Percentiles rank a stretch among this genome's conserved stretches.
Conservation (phyloP, 805 yeast genomes). For the Barnettozyma sucrosica region DNA sequence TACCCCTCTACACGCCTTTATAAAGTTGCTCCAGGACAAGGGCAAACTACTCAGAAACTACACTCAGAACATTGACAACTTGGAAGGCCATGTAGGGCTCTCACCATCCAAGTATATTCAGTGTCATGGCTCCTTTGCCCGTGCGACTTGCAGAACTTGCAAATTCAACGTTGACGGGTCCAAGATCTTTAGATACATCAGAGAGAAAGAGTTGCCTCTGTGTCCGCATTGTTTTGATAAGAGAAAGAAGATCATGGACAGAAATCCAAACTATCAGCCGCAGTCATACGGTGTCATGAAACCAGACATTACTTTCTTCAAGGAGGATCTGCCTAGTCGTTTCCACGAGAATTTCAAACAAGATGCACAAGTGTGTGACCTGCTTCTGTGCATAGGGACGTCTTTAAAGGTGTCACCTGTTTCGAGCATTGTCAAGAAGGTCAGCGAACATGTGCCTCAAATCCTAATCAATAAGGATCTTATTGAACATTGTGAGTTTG, state of each 20-base stretch:
- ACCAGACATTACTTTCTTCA: conserved; percentile 90
- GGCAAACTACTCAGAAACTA: conserved; percentile 76
- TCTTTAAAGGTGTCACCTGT: conserved; percentile 92
- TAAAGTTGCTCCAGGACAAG: conserved; percentile 65
- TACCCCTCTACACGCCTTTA: conserved; percentile 80
- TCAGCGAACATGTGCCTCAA: conserved; percentile 75
- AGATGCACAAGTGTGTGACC: conserved; percentile 67
- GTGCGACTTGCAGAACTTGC: conserved; percentile 80
- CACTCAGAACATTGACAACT: conserved; percentile 86
- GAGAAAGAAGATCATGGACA: conserved; percentile 31
- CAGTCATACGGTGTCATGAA: conserved; percentile 76
- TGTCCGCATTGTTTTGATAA: conserved; percentile 61
- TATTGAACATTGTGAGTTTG: conserved; percentile 72
- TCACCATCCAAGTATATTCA: conserved; percentile 63
- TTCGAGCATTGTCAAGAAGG: conserved; percentile 72
- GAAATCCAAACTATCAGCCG: conserved; percentile 23
- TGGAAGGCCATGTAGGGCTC: conserved; percentile 79
- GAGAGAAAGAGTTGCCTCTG: conserved; percentile 54
- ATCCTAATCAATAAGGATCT: conserved; percentile 73
- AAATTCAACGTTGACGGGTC: conserved; percentile 60
- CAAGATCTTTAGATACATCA: conserved; percentile 52
- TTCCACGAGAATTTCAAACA: conserved; percentile 55
- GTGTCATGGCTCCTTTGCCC: conserved; percentile 91
- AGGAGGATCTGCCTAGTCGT: conserved; percentile 69
- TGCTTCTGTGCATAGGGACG: conserved; percentile 82